These are phyloP conservation scores for Carpinus fangiana DNA, from an alignment of 306 rosid genomes.

Conservation along the genomic window DNA sequence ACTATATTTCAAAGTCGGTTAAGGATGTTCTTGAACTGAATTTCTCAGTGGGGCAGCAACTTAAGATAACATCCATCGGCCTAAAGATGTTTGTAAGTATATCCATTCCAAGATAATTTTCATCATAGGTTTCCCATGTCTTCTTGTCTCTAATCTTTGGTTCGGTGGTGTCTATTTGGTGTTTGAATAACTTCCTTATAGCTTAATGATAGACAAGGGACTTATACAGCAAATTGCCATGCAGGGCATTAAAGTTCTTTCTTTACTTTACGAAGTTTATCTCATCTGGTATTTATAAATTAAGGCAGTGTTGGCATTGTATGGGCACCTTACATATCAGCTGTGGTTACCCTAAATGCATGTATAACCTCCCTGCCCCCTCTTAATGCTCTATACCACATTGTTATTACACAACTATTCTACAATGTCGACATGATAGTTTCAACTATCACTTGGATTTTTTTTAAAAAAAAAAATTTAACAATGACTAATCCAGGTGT, in stretches of 20 bases:
- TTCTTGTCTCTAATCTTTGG: background rate
- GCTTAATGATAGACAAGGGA: background rate
- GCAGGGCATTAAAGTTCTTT: background rate
- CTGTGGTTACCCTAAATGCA: background rate
- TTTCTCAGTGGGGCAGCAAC: constrained; percentile 87
- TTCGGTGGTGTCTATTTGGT: background rate
- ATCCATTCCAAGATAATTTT: background rate
- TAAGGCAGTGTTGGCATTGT: background rate
- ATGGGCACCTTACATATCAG: background rate
- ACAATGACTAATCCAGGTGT: too few species aligned
- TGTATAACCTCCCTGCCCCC: background rate
- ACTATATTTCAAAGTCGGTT: constrained; percentile 79
- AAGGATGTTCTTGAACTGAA: constrained; percentile 88
- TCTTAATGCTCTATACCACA: too few species aligned
- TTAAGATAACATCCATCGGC: constrained; percentile 91
- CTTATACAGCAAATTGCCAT: background rate
- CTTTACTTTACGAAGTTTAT: too few species aligned
- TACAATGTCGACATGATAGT: too few species aligned
- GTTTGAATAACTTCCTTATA: constrained; percentile 2
- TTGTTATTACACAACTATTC: too few species aligned
- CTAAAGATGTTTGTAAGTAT: constrained; percentile 96
- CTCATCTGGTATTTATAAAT: background rate
- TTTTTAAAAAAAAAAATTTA: too few species aligned
- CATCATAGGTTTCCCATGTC: background rate
- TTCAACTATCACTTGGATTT: too few species aligned